A percentile compares a stretch with the other conserved stretches of the same genome.
Conservation (phyloP, 2,329 filamentous ascomycete species). For the Penicillium oxalicum region DNA sequence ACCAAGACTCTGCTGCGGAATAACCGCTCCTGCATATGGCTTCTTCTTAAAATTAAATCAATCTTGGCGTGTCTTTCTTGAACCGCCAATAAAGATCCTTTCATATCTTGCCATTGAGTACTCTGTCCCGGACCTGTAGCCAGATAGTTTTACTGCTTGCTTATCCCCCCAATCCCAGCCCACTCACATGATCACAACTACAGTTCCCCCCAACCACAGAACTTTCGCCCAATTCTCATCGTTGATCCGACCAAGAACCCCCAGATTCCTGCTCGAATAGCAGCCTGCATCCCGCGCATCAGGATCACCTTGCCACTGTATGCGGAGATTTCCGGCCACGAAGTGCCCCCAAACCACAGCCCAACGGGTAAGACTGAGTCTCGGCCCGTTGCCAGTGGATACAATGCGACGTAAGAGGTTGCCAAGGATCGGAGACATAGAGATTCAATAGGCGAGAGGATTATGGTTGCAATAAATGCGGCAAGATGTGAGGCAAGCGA, state of each 20-base stretch:
- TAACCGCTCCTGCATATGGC: too few relatives aligned
- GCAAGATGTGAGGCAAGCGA: conserved; percentile 39
- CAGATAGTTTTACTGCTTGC: too few relatives aligned
- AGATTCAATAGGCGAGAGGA: conserved; percentile 39
- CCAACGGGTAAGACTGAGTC: conserved; percentile 27
- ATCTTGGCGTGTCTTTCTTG: too few relatives aligned
- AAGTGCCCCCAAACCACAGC: conserved; percentile 33
- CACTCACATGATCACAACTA: conserved; percentile 6
- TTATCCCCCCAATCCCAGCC: too few relatives aligned
- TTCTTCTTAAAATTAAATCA: too few relatives aligned
- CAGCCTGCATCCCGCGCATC: conserved; percentile 33
- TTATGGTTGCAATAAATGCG: conserved; percentile 30
- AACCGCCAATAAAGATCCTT: background rate
- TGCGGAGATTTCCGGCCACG: conserved; percentile 24
- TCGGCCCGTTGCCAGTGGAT: conserved; percentile 17
- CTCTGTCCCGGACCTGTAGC: too few relatives aligned
- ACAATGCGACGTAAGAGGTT: conserved; percentile 30
- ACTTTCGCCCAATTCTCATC: conserved; percentile 35
- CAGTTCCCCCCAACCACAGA: conserved; percentile 36
- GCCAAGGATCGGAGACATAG: conserved; percentile 38
- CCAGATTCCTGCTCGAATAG: conserved; percentile 35
- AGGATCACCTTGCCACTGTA: conserved; percentile 35
- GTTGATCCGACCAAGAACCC: conserved; percentile 33
- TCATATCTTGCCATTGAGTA: background rate
- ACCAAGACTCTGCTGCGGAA: too few relatives aligned